phyloP scores from a whole-genome alignment of 1,284 basidiomycete species.

The Dichomitus squalens region DNA sequence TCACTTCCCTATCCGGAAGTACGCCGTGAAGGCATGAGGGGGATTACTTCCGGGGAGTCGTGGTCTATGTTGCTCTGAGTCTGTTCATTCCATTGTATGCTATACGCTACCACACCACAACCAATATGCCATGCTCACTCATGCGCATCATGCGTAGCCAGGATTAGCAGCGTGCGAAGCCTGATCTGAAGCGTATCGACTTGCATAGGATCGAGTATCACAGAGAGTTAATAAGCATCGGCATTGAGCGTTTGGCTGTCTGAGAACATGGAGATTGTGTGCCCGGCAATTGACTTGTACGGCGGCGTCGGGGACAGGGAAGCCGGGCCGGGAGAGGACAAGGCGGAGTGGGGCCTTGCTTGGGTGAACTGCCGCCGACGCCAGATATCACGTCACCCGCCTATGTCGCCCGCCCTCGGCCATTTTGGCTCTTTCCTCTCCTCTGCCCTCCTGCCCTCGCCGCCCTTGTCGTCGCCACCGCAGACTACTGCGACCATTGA shows the following conservation, averaged over 20 bases:
- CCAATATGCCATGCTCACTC: conserved; percentile 37
- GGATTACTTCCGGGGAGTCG: conserved; percentile 24
- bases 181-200: background rate
- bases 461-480: conserved; percentile 7
- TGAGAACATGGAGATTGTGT: background rate
- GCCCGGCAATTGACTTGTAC: background rate
- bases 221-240: background rate
- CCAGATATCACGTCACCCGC: conserved; percentile 20
- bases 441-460: background rate
- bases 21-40: conserved; percentile 80
- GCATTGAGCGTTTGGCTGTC: background rate
- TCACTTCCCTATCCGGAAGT: conserved; percentile 89
- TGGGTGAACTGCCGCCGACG: background rate
- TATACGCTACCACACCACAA: conserved; percentile 39
- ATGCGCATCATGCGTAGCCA: conserved; percentile 24
- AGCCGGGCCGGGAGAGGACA: background rate
- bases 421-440: conserved; percentile 12
- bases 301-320: background rate
- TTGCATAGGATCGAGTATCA: background rate
- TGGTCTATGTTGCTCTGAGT: conserved; percentile 30
- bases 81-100: conserved; percentile 42
- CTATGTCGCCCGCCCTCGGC: conserved; percentile 9
- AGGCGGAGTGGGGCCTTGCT: background rate
- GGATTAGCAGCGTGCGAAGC: conserved; percentile 1
- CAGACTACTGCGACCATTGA: conserved; percentile 3